phyloP scores from a whole-genome alignment of 257 asterid genomes.

The Jaltomata sinuosa region DNA sequence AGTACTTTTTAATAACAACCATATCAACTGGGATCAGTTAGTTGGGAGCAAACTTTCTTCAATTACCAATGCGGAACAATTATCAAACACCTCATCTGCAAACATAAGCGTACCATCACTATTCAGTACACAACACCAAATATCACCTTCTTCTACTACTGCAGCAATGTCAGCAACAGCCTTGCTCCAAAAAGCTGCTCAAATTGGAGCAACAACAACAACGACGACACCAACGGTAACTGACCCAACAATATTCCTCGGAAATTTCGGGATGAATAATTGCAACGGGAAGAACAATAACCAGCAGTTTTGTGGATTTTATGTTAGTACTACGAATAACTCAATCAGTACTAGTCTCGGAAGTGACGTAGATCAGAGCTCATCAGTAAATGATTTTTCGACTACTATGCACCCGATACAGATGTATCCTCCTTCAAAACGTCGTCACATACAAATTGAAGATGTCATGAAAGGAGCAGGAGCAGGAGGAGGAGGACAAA shows the following conservation, averaged over 20 bases:
- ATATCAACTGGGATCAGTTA: slow-evolving; percentile 45
- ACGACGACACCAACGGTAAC: slow-evolving; percentile 22
- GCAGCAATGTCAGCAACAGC: slow-evolving; percentile 78
- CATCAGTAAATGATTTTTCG: slow-evolving; percentile 30
- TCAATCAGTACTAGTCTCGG: slow-evolving; percentile 24
- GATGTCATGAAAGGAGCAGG: slow-evolving; percentile 33
- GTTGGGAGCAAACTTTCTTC: slow-evolving; percentile 24
- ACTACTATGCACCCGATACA: slow-evolving; percentile 23
- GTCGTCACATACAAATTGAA: slow-evolving; percentile 32
- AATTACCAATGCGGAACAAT: slow-evolving; percentile 9
- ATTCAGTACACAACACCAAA: slow-evolving; percentile 33
- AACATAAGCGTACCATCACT: slow-evolving; percentile 41
- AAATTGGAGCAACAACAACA: slow-evolving; percentile 53
- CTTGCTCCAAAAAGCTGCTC: slow-evolving; percentile 75
- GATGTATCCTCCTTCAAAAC: slow-evolving; percentile 44
- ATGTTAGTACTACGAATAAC: slow-evolving; percentile 19
- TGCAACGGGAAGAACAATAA: slow-evolving; percentile 3
- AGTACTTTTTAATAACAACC: slow-evolving; percentile 3
- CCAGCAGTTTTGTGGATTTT: slow-evolving; percentile 29
- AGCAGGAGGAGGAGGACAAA: slow-evolving; percentile 46
- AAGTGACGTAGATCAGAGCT: slow-evolving; percentile 30
- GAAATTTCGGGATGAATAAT: slow-evolving; percentile 30
- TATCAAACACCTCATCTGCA: slow-evolving; percentile 9
- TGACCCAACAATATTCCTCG: slow-evolving; percentile 35
- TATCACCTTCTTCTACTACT: not conserved